Percentiles rank a stretch among this genome's conserved stretches.
These are phyloP conservation scores for Pseudogymnoascus sp. DNA, from an alignment of 2,329 filamentous ascomycete genomes.

Conservation along the genomic window DNA sequence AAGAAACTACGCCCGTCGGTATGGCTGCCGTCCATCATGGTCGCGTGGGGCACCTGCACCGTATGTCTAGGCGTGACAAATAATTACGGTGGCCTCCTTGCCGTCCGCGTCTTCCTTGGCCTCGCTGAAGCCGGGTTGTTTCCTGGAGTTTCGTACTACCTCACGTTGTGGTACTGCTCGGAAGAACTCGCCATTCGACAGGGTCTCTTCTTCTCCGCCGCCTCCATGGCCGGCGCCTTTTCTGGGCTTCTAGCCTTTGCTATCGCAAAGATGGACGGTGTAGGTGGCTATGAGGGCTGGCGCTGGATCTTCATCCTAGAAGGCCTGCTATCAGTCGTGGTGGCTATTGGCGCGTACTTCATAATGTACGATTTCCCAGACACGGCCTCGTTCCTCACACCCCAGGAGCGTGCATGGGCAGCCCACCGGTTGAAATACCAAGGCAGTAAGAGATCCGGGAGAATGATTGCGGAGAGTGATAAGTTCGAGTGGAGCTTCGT, in stretches of 20 bases:
- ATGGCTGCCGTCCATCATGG: conserved; percentile 57
- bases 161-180: conserved; percentile 51
- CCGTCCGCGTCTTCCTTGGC: conserved; percentile 23
- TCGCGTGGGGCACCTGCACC: conserved; percentile 60
- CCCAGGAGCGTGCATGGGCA: conserved; percentile 29
- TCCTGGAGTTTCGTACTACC: conserved; percentile 35
- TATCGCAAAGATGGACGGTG: conserved; percentile 40
- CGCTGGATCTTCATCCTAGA: conserved; percentile 44
- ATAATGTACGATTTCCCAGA: conserved; percentile 40
- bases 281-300: conserved; percentile 37
- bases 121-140: conserved; percentile 23
- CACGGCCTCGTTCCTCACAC: conserved; percentile 34
- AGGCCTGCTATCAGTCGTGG: conserved; percentile 35
- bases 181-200: conserved; percentile 44
- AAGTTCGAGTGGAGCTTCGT: conserved; percentile 29
- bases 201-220: conserved; percentile 32
- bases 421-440: conserved; percentile 21
- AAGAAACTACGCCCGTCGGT: conserved; percentile 39
- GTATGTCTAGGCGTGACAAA: conserved; percentile 60
- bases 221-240: conserved; percentile 36
- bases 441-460: conserved; percentile 16
- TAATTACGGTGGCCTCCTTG: conserved; percentile 55
- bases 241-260: conserved; percentile 38
- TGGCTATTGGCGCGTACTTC: conserved; percentile 33
- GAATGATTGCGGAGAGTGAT: conserved; percentile 23